Base-by-base conservation (phyloP, 1,284 basidiomycete genomes). In the Cryptococcus sp. region DNA sequence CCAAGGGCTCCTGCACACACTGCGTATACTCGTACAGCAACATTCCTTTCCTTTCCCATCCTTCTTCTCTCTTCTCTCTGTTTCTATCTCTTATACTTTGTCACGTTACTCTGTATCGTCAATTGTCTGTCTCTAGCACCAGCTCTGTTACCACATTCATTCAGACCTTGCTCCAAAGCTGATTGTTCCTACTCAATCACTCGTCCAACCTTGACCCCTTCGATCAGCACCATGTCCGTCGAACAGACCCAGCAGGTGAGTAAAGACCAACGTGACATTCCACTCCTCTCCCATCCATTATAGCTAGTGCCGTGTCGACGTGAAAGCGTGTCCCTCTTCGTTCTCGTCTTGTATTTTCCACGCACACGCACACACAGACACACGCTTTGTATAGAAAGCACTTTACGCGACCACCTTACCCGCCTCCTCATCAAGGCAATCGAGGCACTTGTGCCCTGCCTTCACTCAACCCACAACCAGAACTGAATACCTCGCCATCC, bases 51-150 rank as follows among this genome's bases (percentile, higher is more conserved):
- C 17, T 13, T 50, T 35, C 17, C 40, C 23, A 16, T 47, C 13
- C 27, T 42, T 39, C 11, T 43, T 47, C 23, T 55, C 49, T n/a
- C 43, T 51, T 35, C 55, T 49, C n/a, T 59, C 57, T 13, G 5
- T 39, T 49, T 46, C 49, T 51, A 23, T 41, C 56, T 52, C 58
- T 60, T 47, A 45, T 60, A 61, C 5, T 50, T 50, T 23, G 48
- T 27, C 47, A 63, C 45, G 30, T 57, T 60, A 43, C 50, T 56
- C 46, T 58, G 19, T 20, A 53, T 50, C 43, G 42, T 71, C 66
- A 54, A 45, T 51, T 11, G 23, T 57, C 68, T 68, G 67, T 48
- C 71, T 54, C 54, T 76, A 72, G 46, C 70, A 70, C 30, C 10
- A 8, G 13, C 13, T 13, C 30, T 13, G 2, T 35, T 8, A 35